phyloP scores from a whole-genome alignment of 805 yeast genomes.

The Candida vartiovaarae region DNA sequence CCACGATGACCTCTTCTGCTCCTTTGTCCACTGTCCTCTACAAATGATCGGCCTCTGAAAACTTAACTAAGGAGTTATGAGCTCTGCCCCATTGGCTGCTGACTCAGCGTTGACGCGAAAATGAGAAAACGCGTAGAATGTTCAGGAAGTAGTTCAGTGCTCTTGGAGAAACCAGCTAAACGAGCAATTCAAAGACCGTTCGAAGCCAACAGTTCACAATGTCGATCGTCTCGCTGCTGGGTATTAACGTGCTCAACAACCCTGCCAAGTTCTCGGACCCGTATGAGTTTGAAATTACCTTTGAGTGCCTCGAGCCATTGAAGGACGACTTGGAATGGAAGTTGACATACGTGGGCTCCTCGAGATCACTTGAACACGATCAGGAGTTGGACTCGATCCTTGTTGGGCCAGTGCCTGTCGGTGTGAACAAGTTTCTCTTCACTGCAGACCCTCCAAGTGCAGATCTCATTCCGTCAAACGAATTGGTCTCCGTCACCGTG shows the following conservation, averaged over 20 bases:
- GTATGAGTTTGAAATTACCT: constrained; percentile 94
- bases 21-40: no score
- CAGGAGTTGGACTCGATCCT: constrained; percentile 92
- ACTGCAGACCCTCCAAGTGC: constrained; percentile 97
- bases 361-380: constrained; percentile 90
- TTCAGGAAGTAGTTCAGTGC: no score
- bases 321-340: constrained; percentile 92
- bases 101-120: no score
- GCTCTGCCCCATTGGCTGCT: no score
- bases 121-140: no score
- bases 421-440: constrained; percentile 86
- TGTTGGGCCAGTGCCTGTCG: constrained; percentile 99
- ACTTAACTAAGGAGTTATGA: no score
- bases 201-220: constrained; percentile 28
- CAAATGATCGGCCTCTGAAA: no score
- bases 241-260: constrained; percentile 86
- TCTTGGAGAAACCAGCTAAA: no score
- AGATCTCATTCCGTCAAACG: constrained; percentile 92
- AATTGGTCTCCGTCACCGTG: constrained; percentile 91
- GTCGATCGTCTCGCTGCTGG: constrained; percentile 91
- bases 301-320: constrained; percentile 90
- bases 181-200: no score
- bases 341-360: constrained; percentile 92
- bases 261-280: constrained; percentile 93
- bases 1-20: no score